phyloP scores from a whole-genome alignment of 164 flowering plant genomes.

The Umbilicus rupestris region DNA sequence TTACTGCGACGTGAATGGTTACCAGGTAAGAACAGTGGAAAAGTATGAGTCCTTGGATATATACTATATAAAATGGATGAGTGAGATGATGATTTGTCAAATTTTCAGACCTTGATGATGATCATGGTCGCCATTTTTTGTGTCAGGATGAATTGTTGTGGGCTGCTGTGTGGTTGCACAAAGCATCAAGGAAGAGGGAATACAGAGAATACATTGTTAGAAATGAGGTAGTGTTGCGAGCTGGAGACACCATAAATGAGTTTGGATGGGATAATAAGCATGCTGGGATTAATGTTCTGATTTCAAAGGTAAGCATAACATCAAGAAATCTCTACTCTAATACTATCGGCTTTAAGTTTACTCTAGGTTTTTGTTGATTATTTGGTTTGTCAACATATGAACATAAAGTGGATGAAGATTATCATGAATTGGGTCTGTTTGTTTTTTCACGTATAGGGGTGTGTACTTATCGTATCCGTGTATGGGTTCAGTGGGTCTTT shows the following conservation, averaged over 20 bases:
- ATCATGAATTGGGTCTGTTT: slow-evolving; percentile 1
- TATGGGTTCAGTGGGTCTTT: slow-evolving; percentile 1
- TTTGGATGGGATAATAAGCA: slow-evolving; percentile 99
- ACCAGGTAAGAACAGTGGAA: slow-evolving; percentile 39
- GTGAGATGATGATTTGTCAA: not conserved
- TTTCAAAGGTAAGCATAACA: slow-evolving; percentile 58
- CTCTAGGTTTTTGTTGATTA: not conserved
- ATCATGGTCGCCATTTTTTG: not conserved
- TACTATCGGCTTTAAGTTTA: not conserved
- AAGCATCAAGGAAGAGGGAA: slow-evolving; percentile 68
- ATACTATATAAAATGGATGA: not conserved
- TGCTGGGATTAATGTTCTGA: slow-evolving; percentile 91
- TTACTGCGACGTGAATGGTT: slow-evolving; percentile 89
- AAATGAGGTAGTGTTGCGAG: slow-evolving; percentile 77
- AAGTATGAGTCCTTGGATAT: not conserved
- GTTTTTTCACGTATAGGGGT: not conserved
- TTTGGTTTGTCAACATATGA: not conserved
- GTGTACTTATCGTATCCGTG: slow-evolving; percentile 4
- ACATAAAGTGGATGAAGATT: not conserved
- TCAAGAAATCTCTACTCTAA: not conserved
- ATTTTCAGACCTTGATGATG: not conserved
- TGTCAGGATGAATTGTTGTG: slow-evolving; percentile 81
- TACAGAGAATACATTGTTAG: slow-evolving; percentile 79
- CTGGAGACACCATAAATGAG: slow-evolving; percentile 86
- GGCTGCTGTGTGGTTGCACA: slow-evolving; percentile 97